Evolutionary conservation across 2,329 filamentous ascomycete genomes (phyloP), one percentile per base, ranked within the genome.

Genomic region (Cladosporium sp.): DNA sequence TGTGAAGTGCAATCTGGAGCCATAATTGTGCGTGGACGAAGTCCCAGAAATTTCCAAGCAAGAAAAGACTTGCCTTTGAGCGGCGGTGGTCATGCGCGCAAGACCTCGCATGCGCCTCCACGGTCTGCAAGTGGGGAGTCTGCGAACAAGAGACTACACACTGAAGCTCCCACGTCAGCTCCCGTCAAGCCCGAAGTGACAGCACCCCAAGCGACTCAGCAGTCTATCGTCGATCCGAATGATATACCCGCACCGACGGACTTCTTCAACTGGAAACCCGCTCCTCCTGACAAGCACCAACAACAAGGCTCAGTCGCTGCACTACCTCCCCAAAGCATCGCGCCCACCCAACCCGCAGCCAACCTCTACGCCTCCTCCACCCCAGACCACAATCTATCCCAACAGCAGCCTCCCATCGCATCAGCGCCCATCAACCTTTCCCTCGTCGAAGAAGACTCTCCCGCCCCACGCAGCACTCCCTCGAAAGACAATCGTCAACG

Each of bases 21-120:
- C 2, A 93, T 97, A 65, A 95, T 97, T 56, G 93, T 97, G 28
- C 88, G 93, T 60, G 93, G 93, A 35, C 84, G 93, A 66, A 97
- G 92, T 73, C 93, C 93, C 3, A 83, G 93, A 36, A 97, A 97
- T 73, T 97, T 97, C 73, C 91, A 96, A 73, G 89, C 91, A 9
- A 83, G 93, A 53, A 97, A 96, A 73, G 93, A 97, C 72, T 88
- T 96, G 60, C 91, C 93, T 2, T 81, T 97, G 47, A 83, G 91
- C 55, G 90, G 89, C 15, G 87, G 87, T 20, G 86, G 87, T 24
- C 89, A 89, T 25, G 82, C 88, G n/a, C 85, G 91, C 39, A 92
- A 94, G 61, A 61, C 61, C 1, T 67, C 66, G 8, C 63, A 65
- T 32, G 40, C 66, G 20, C 60, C 65, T 22, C 60, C 51, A 19